phyloP scores from a whole-genome alignment of 2,329 filamentous ascomycete species.

The Alternaria infectoria region DNA sequence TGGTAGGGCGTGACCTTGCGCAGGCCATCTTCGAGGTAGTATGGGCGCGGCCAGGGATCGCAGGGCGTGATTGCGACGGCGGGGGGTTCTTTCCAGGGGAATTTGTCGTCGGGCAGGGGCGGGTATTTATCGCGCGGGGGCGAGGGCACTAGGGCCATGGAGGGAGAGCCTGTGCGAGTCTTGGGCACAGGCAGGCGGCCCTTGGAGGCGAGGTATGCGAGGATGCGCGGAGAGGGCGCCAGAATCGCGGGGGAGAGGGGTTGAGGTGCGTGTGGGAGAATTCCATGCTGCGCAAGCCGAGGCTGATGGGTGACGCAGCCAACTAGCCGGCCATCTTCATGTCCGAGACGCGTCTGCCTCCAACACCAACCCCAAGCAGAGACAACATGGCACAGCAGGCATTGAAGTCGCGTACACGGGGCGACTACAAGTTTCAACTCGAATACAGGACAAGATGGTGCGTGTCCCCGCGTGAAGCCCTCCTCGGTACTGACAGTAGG shows the following conservation, averaged over 20 bases:
- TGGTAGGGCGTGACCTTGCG: conserved; percentile 86
- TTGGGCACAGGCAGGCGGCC: conserved; percentile 46
- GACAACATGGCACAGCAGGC: conserved; percentile 32
- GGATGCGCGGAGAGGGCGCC: conserved; percentile 60
- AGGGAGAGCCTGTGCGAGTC: conserved; percentile 27
- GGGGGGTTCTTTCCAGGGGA: conserved; percentile 54
- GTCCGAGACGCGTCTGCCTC: background rate
- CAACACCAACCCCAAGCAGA: background rate
- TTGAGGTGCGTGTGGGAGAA: conserved; percentile 7
- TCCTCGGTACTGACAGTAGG: conserved; percentile 14
- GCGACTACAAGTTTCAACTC: conserved; percentile 78
- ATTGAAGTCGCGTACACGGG: conserved; percentile 66
- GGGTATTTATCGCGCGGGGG: conserved; percentile 38
- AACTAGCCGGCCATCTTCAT: background rate
- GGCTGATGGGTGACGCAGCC: conserved; percentile 3
- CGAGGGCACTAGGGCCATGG: conserved; percentile 54
- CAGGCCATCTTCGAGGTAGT: conserved; percentile 82
- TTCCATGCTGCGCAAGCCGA: conserved; percentile 3
- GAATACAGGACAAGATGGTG: conserved; percentile 90
- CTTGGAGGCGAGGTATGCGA: conserved; percentile 59
- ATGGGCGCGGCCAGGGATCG: conserved; percentile 70
- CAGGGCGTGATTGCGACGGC: conserved; percentile 56
- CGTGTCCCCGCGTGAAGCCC: background rate
- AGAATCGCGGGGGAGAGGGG: conserved; percentile 32
- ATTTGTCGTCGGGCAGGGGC: conserved; percentile 42